phyloP scores from a whole-genome alignment of 2,329 filamentous ascomycete genomes.

The Cercospora sp. region DNA sequence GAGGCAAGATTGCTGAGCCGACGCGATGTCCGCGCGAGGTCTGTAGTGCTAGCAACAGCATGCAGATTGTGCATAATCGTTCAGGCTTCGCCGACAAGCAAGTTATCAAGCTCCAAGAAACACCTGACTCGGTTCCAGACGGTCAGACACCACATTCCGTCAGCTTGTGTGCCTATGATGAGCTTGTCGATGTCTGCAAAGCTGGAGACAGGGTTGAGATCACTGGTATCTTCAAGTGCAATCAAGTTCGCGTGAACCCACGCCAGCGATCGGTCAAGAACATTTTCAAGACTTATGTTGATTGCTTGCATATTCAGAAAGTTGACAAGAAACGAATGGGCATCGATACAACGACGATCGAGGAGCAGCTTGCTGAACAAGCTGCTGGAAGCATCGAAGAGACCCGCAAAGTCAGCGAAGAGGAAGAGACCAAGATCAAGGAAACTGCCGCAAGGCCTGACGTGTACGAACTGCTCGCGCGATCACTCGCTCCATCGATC shows the following conservation, averaged over 20 bases:
- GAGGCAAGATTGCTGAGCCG: slow-evolving; percentile 93
- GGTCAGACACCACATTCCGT: slow-evolving; percentile 97
- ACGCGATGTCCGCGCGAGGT: slow-evolving; percentile 81
- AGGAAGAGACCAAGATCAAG: slow-evolving; percentile 87
- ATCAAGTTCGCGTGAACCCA: slow-evolving; percentile 89
- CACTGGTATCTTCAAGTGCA: slow-evolving; percentile 95
- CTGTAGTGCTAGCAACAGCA: slow-evolving; percentile 86
- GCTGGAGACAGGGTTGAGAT: slow-evolving; percentile 94
- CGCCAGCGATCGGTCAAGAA: slow-evolving; percentile 90
- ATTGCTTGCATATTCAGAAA: slow-evolving; percentile 93
- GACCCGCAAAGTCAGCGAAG: slow-evolving; percentile 75
- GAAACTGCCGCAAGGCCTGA: slow-evolving; percentile 76
- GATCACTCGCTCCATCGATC: slow-evolving; percentile 89
- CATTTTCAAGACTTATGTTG: slow-evolving; percentile 96
- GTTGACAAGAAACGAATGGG: slow-evolving; percentile 94
- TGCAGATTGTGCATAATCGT: slow-evolving; percentile 97
- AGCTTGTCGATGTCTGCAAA: slow-evolving; percentile 96
- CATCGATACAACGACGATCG: slow-evolving; percentile 83
- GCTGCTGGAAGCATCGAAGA: slow-evolving; percentile 74
- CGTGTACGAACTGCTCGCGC: slow-evolving; percentile 87
- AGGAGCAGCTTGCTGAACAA: slow-evolving; percentile 74
- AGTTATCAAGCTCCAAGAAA: slow-evolving; percentile 97
- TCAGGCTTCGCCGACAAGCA: slow-evolving; percentile 96
- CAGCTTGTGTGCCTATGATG: slow-evolving; percentile 93
- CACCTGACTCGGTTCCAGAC: slow-evolving; percentile 88